A percentile compares a stretch with the other conserved stretches of the same genome.
Evolutionary conservation across 192 early-diverging fungal genomes (phyloP).

Genomic region (Entomortierella parvispora): DNA sequence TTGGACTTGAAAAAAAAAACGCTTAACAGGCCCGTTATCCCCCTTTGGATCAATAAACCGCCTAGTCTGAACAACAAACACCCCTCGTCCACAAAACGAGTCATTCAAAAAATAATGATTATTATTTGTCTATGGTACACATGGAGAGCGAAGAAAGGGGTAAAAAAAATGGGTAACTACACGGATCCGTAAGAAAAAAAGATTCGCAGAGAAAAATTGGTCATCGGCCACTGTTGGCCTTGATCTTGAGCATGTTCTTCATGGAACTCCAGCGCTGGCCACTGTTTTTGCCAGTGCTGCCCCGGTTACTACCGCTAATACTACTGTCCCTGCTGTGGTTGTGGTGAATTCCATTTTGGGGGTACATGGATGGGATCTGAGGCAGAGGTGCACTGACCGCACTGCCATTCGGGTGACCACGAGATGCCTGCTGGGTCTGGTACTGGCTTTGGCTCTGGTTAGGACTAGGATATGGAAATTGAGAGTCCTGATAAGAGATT

Average conservation of each 20-base stretch:
- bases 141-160: no score
- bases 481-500: not conserved
- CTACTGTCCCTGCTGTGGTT: not conserved
- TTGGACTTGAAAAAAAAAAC: no score
- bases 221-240: not conserved
- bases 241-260: conserved; percentile 12
- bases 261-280: conserved; percentile 5
- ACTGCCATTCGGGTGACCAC: not conserved
- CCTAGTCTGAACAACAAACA: no score
- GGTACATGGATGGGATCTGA: not conserved
- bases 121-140: no score
- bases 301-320: not conserved
- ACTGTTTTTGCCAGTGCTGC: not conserved
- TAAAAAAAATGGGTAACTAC: no score
- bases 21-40: no score
- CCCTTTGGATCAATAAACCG: no score
- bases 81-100: no score
- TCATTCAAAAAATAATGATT: no score
- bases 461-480: no score
- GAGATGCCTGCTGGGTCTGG: not conserved
- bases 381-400: not conserved
- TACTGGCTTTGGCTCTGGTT: no score
- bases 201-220: not conserved
- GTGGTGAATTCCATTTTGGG: not conserved
- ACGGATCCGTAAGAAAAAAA: not conserved